Percentiles rank a stretch among this genome's conserved stretches.
phyloP scores from a whole-genome alignment of 2,329 filamentous ascomycete genomes.

The Colletotrichum higginsianum region DNA sequence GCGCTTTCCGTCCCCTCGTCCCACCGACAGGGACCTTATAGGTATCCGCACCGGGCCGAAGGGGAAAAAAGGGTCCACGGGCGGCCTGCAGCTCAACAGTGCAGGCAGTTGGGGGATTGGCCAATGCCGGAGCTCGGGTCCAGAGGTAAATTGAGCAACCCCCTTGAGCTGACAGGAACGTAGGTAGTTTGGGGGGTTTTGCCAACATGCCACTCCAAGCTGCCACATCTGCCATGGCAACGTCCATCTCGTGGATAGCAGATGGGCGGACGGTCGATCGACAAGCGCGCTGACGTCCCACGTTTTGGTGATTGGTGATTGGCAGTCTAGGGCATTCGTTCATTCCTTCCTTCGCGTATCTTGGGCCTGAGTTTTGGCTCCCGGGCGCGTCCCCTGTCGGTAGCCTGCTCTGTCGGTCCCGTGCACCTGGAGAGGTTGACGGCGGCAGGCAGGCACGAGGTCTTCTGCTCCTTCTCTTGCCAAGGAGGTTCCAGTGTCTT shows the following conservation, averaged over 20 bases:
- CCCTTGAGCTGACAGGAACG: background rate
- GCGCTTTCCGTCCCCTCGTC: slow-evolving; percentile 28
- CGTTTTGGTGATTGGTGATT: background rate
- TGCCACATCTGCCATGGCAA: slow-evolving; percentile 13
- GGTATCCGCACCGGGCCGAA: slow-evolving; percentile 36
- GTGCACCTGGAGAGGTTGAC: slow-evolving; percentile 16
- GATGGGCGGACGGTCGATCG: background rate
- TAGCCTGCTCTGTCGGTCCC: slow-evolving; percentile 15
- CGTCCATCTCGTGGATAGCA: background rate
- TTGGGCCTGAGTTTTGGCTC: slow-evolving; percentile 1
- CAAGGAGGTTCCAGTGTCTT: too few relatives aligned
- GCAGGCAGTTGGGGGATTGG: slow-evolving; percentile 11
- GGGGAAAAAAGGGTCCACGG: background rate
- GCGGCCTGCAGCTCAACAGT: background rate
- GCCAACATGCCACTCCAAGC: background rate
- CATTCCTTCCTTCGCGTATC: background rate
- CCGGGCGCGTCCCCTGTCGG: background rate
- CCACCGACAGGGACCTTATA: slow-evolving; percentile 21
- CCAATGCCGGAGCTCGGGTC: slow-evolving; percentile 21
- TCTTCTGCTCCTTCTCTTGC: background rate
- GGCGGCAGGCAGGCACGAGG: too few relatives aligned
- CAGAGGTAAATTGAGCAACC: slow-evolving; percentile 17
- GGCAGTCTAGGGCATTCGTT: background rate
- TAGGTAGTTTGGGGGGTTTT: background rate
- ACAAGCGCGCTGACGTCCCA: background rate